These are phyloP conservation scores for Marasmius sp. DNA, from an alignment of 1,284 basidiomycete species.

Conservation along the genomic window DNA sequence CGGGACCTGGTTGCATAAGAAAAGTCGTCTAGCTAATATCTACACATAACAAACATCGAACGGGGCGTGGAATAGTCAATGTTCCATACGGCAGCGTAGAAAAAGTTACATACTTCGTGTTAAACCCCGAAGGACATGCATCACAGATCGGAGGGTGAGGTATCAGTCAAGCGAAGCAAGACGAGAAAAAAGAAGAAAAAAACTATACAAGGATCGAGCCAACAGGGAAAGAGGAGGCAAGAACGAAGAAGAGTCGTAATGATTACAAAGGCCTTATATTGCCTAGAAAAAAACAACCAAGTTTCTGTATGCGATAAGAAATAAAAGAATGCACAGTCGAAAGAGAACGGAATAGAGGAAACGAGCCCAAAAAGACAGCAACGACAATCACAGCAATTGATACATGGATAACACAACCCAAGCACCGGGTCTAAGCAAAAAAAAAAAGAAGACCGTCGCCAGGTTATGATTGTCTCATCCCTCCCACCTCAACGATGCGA, in stretches of 20 bases:
- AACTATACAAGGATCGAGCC: not conserved
- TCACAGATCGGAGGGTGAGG: conserved; percentile 77
- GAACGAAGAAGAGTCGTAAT: too few species aligned
- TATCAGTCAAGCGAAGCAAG: conserved; percentile 49
- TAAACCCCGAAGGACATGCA: too few species aligned
- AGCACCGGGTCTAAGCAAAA: not conserved
- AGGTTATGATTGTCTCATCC: not conserved
- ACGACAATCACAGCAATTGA: not conserved
- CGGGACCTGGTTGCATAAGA: conserved; percentile 26
- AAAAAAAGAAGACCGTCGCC: not conserved
- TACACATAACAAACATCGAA: too few species aligned
- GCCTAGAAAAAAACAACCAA: not conserved
- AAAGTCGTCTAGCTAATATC: conserved; percentile 8
- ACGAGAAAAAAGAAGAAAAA: not conserved
- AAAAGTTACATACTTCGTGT: too few species aligned
- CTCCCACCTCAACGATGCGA: conserved; percentile 45
- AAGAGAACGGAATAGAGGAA: not conserved
- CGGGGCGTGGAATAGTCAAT: too few species aligned
- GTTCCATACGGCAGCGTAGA: too few species aligned
- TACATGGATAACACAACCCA: not conserved
- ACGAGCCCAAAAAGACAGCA: not conserved
- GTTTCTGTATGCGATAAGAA: not conserved
- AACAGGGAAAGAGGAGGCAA: too few species aligned
- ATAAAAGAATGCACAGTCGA: not conserved
- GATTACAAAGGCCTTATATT: too few species aligned